Conservation (phyloP, 2,329 filamentous ascomycete species). For the Sclerotinia spermophila region DNA sequence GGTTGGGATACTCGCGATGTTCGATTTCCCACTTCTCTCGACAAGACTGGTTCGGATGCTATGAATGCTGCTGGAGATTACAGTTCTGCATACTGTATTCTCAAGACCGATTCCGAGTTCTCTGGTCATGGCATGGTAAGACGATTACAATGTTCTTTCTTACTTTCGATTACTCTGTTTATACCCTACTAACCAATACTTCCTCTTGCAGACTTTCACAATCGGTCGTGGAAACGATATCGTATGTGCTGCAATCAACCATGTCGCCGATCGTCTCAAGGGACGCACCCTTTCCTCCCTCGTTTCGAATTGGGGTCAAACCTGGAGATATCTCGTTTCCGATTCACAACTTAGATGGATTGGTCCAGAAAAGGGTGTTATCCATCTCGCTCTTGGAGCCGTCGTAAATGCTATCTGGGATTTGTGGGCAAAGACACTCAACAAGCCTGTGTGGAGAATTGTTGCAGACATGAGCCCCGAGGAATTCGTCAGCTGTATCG, state of each 20-base stretch:
- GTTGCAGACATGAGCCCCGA: constrained; percentile 87
- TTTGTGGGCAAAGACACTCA: constrained; percentile 83
- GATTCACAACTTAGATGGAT: constrained; percentile 93
- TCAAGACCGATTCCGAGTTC: constrained; percentile 71
- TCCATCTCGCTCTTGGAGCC: constrained; percentile 84
- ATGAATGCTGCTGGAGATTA: constrained; percentile 96
- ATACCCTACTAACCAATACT: constrained; percentile 16
- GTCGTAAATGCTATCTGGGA: constrained; percentile 93
- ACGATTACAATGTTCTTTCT: neutral
- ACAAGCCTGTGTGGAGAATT: constrained; percentile 87
- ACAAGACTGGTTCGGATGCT: constrained; percentile 94
- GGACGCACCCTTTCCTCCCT: constrained; percentile 74
- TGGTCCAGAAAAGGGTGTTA: constrained; percentile 89
- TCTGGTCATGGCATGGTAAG: constrained; percentile 75
- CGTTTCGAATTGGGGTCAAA: constrained; percentile 77
- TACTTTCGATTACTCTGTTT: neutral
- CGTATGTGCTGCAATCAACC: constrained; percentile 78
- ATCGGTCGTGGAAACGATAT: constrained; percentile 90
- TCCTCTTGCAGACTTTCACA: constrained; percentile 63
- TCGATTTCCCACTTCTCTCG: constrained; percentile 84
- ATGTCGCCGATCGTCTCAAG: constrained; percentile 72
- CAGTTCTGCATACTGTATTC: constrained; percentile 89
- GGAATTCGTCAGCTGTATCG: constrained; percentile 82
- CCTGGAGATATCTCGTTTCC: constrained; percentile 87
- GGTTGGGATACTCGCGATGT: constrained; percentile 70